Conservation (phyloP, 805 yeast species). For the Starmerella kuoi region DNA sequence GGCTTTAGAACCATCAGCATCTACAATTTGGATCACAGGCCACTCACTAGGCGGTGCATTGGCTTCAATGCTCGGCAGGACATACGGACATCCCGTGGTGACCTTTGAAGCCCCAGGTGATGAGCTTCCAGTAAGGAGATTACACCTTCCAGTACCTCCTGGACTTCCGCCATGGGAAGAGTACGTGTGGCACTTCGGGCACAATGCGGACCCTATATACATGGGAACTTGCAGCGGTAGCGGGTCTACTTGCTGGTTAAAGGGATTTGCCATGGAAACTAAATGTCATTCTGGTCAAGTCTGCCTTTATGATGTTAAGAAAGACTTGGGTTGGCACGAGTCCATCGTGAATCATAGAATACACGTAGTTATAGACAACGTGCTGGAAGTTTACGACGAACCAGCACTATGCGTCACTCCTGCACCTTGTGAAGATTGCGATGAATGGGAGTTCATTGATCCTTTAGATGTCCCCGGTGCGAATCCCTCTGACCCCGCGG, state of each 20-base stretch:
- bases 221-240: slow-evolving; percentile 97
- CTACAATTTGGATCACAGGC: slow-evolving; percentile 78
- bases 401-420: slow-evolving; percentile 65
- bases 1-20: slow-evolving; percentile 48
- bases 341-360: slow-evolving; percentile 80
- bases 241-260: slow-evolving; percentile 73
- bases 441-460: slow-evolving; percentile 65
- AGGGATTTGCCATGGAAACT: slow-evolving; percentile 95
- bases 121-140: slow-evolving; percentile 61
- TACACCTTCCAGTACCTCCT: slow-evolving; percentile 89
- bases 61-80: slow-evolving; percentile 68
- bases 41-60: slow-evolving; percentile 91
- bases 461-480: slow-evolving; percentile 11
- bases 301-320: slow-evolving; percentile 81
- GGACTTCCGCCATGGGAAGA: slow-evolving; percentile 68
- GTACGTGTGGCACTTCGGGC: slow-evolving; percentile 89
- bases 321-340: slow-evolving; percentile 84
- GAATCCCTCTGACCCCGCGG: slow-evolving; percentile 3
- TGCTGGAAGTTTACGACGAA: slow-evolving; percentile 56
- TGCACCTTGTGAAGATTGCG: slow-evolving; percentile 72
- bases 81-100: slow-evolving; percentile 81
- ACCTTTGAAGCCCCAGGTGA: slow-evolving; percentile 94
- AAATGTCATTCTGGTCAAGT: slow-evolving; percentile 83
- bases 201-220: slow-evolving; percentile 91
- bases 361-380: slow-evolving; percentile 76